phyloP scores from a whole-genome alignment of 805 yeast genomes.

The Saturnispora bothae region DNA sequence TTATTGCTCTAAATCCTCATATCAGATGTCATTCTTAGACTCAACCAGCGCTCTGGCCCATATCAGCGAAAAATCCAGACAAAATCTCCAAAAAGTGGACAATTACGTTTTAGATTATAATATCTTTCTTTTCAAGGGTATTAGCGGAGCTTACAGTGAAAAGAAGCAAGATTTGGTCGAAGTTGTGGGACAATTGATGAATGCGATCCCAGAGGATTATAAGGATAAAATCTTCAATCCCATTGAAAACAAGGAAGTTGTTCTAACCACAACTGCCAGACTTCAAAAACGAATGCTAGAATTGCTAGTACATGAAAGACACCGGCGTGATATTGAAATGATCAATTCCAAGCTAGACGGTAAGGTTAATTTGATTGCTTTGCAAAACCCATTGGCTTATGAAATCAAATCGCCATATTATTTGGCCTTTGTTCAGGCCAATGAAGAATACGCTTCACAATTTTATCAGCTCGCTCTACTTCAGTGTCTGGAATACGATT shows the following conservation, averaged over 20 bases:
- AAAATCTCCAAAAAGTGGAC: conserved; percentile 21
- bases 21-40: conserved; percentile 4
- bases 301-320: conserved; percentile 27
- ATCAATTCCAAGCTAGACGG: conserved; percentile 19
- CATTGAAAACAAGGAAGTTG: conserved; percentile 11
- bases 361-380: conserved; percentile 17
- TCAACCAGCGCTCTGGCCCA: conserved; percentile 2
- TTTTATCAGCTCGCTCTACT: conserved; percentile 26
- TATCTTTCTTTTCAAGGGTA: conserved; percentile 27
- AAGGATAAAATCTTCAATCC: conserved; percentile 18
- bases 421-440: conserved; percentile 15
- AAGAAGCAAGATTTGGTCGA: conserved; percentile 16
- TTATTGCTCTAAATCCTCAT: not conserved
- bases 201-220: conserved; percentile 20
- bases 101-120: conserved; percentile 31
- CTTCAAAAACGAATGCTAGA: conserved; percentile 27
- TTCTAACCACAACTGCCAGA: conserved; percentile 24
- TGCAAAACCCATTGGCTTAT: conserved; percentile 23
- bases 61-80: conserved; percentile 12
- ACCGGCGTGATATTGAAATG: conserved; percentile 24
- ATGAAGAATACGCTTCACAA: conserved; percentile 17
- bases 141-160: conserved; percentile 16
- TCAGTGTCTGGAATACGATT: conserved; percentile 29
- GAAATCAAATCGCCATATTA: conserved; percentile 27
- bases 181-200: conserved; percentile 17